Conservation (phyloP, 495 filamentous ascomycete species). For the Lasiosphaeria miniovina region DNA sequence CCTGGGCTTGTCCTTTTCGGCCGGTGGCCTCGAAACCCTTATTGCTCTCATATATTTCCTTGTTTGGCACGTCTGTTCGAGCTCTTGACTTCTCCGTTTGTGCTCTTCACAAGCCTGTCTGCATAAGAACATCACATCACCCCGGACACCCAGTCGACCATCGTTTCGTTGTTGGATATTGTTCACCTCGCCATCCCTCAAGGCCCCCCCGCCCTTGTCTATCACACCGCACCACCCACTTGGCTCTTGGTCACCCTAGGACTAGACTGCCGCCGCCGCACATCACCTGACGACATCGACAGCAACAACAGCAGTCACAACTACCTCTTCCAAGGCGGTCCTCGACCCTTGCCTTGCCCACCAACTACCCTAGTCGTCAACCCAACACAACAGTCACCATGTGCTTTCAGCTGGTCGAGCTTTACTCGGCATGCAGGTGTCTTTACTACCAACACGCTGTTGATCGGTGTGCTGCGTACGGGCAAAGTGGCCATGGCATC, state of each 20-base stretch:
- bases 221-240: background rate
- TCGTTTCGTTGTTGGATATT: too few species aligned
- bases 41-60: too few species aligned
- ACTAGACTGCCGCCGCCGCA: background rate
- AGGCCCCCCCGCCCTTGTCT: too few species aligned
- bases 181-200: too few species aligned
- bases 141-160: too few species aligned
- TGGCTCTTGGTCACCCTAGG: background rate
- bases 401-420: conserved; percentile 75
- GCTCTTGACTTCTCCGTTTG: too few species aligned
- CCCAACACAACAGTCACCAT: conserved; percentile 39
- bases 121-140: too few species aligned
- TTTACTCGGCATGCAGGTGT: conserved; percentile 80
- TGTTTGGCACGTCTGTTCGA: too few species aligned
- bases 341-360: background rate
- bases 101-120: too few species aligned
- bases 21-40: too few species aligned
- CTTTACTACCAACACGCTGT: conserved; percentile 80
- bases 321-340: background rate
- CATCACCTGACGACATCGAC: background rate
- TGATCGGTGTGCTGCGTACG: conserved; percentile 71
- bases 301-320: background rate
- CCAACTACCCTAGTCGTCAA: background rate
- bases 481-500: conserved; percentile 64
- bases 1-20: background rate